Base-by-base conservation (phyloP, 352 stramenopile species). In the Globisporangium splendens region DNA sequence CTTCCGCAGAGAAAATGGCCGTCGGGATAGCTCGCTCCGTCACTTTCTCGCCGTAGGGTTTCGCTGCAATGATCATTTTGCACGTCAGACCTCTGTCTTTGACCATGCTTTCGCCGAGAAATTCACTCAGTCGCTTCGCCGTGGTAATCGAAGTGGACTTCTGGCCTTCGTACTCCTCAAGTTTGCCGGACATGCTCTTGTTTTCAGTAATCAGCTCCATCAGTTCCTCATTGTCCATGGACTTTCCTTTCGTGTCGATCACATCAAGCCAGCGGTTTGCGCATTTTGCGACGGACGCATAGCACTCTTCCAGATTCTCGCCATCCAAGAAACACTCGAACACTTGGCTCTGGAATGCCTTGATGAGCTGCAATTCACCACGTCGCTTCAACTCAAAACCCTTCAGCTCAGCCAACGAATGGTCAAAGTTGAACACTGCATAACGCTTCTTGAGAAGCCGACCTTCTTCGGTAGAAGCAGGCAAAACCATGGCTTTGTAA, bases 211-310 rank as follows among this genome's bases (percentile, higher is more conserved):
- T 98, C 5, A 99, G 78, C 52, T 97, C 89, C 54, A 99, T 77
- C 8, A 99, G 76, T 69, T 99, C 97, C 52, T 98, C 95, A 43
- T 98, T 91, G 54, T 98, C 91, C 62, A 99, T 89, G 35, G 86
- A 91, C 46, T 93, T 91, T 41, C 96, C 98, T 48, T 86, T 75
- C 18, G 90, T 97, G 67, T 99, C 96, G 41, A 99, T 88, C 47
- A 99, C 95, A 75, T 99, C 97, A 51, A 99, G 88, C 97, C 97
- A 99, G 44, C 96, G 93, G 69, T 99, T 99, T 3, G 97, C 97
- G 58, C 98, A 95, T 12, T 95, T 88, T 0, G 95, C 97, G 47
- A 99, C 97, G 42, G 89, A 96, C 8, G 77, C 89, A 66, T 99
- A 99, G 63, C 97, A 99, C 56, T 98, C 86, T 53, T 94, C 70